Evolutionary conservation across 352 stramenopile species (phyloP), one percentile per base, ranked within the genome.

Genomic region (Lagenidium sp.): DNA sequence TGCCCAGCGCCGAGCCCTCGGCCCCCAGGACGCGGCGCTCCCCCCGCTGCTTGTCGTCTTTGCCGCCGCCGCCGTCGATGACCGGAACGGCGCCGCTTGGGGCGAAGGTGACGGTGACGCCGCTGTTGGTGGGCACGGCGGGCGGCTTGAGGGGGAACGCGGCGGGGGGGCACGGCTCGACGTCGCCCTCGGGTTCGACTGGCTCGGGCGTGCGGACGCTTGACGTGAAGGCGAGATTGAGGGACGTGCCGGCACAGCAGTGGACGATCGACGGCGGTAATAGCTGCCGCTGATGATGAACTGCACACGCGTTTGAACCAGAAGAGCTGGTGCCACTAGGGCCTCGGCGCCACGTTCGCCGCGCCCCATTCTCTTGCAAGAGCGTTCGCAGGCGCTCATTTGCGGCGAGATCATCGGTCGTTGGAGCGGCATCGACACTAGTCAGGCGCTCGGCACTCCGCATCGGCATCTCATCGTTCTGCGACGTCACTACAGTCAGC

Each of bases 391-490:
- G 55, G 34, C 53, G 39, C 3, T 42, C 42, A 40, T 69, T 63
- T 31, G 75, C 47, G 0, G 24, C 29, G 6, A 38, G 32, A 0
- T 75, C 55, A 7, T 32, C 30, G 19, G 46, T 31, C 0, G 38
- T 52, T 4, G 31, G 38, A 46, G 1, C 53, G 19, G 11, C 44
- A 15, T 21, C 50, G 4, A 19, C 36, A 24, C n/a, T 41, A 23
- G 29, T 21, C 36, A 55, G 41, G 43, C 34, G 36, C 32, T 73
- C 64, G 1, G 65, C 73, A 36, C 72, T 83, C 12, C 42, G 43
- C 18, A 88, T 57, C 19, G 76, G 73, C 73, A 88, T 85, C 12
- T 65, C 53, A 42, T 88, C 76, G 38, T 85, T 52, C 76, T 88
- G 25, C 10, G 39, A 6, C 28, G 4, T n/a, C n/a, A n/a, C n/a